A percentile compares a stretch with the other conserved stretches of the same genome.
Conservation (phyloP, 2,329 filamentous ascomycete genomes). For the Colletotrichum sp. region DNA sequence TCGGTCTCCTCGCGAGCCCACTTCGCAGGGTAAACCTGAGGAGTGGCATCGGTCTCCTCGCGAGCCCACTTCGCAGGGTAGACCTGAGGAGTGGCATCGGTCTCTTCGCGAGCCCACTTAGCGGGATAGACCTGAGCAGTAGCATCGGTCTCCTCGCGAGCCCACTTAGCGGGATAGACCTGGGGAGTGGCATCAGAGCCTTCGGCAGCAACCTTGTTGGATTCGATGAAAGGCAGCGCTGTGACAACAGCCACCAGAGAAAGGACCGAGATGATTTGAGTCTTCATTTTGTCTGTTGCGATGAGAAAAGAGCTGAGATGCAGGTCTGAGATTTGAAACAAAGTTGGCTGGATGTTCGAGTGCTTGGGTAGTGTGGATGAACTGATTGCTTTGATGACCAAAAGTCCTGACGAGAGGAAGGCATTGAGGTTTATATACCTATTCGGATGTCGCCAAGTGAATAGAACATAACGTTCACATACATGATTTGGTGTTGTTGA, state of each 20-base stretch:
- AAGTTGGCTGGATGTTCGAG: background rate
- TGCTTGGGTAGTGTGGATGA: background rate
- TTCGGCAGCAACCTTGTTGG: background rate
- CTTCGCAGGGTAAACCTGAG: background rate
- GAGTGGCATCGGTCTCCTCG: background rate
- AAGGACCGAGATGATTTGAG: background rate
- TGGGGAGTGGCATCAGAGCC: background rate
- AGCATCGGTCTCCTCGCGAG: background rate
- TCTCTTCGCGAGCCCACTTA: no score
- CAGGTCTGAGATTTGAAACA: background rate
- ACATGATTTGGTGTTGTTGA: background rate
- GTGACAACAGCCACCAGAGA: background rate
- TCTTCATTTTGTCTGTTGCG: background rate
- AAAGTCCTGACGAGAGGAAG: background rate
- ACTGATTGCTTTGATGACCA: background rate
- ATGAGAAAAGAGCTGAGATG: background rate
- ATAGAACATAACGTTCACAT: background rate
- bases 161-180: background rate
- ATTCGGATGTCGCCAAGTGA: background rate
- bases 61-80: background rate
- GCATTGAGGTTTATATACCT: background rate
- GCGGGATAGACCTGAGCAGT: no score
- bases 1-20: background rate
- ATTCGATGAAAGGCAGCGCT: background rate
- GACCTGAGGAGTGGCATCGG: background rate